Conservation (phyloP, 176 grass and related monocot species). For the Ensete glaucum region DNA sequence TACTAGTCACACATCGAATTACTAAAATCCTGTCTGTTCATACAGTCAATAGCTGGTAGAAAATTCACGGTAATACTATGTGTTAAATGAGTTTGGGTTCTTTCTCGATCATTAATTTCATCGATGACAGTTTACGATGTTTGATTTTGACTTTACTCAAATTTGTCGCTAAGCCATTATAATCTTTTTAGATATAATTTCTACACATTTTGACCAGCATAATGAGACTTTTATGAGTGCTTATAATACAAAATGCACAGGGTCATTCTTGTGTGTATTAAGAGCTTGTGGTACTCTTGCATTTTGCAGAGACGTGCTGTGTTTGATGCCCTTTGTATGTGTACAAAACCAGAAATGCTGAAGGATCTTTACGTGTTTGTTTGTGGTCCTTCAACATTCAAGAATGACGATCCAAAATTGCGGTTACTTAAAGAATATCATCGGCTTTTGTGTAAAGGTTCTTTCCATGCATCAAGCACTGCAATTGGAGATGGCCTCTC, state of each 20-base stretch:
- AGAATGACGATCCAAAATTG: constrained; percentile 62
- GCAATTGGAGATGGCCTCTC: constrained; percentile 28
- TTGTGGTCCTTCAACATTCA: constrained; percentile 57
- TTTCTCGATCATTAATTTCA: no score
- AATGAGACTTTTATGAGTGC: background rate
- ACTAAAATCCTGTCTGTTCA: no score
- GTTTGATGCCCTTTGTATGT: constrained; percentile 60
- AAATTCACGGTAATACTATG: no score
- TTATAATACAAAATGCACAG: background rate
- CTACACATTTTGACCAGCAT: background rate
- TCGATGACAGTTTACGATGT: background rate
- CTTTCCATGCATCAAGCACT: constrained; percentile 23
- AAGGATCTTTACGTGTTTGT: constrained; percentile 81
- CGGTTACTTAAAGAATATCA: constrained; percentile 69
- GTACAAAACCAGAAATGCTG: constrained; percentile 53
- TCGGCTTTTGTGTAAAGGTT: constrained; percentile 53
- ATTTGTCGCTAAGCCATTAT: no score
- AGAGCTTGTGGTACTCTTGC: background rate
- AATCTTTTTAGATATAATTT: background rate
- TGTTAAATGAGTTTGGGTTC: no score
- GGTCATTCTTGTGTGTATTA: background rate
- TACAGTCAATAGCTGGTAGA: no score
- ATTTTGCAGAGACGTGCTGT: constrained; percentile 61
- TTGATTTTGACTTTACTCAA: background rate
- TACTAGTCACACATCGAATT: no score